These are phyloP conservation scores for Apiospora arundinis DNA, from an alignment of 2,329 filamentous ascomycete species.

Conservation along the genomic window DNA sequence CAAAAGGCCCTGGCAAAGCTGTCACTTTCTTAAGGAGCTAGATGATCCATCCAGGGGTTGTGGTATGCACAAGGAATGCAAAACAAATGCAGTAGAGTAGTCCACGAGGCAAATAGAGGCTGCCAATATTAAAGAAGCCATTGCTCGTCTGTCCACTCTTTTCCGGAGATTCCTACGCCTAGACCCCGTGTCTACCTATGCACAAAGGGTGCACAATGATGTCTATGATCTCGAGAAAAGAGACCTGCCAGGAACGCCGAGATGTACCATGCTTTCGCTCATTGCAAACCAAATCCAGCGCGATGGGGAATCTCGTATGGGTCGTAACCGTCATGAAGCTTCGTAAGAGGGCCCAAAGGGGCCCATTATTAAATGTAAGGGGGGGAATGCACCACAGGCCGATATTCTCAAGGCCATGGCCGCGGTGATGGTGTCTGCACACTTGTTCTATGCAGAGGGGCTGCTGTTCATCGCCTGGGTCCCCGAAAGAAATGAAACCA, in stretches of 20 bases:
- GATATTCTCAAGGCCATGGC: neutral
- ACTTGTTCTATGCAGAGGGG: neutral
- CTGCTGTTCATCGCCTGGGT: neutral
- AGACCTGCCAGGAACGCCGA: conserved; percentile 21
- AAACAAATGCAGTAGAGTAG: conserved; percentile 9
- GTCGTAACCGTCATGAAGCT: conserved; percentile 38
- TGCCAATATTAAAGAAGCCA: conserved; percentile 20
- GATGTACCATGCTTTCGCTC: conserved; percentile 17
- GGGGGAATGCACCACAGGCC: neutral
- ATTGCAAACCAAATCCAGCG: conserved; percentile 21
- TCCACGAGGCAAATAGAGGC: neutral
- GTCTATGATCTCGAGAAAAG: conserved; percentile 18
- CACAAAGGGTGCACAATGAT: conserved; percentile 1
- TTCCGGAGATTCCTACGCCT: conserved; percentile 12
- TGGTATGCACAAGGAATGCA: neutral
- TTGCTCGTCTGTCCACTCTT: conserved; percentile 1
- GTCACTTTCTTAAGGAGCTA: neutral
- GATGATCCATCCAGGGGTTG: neutral
- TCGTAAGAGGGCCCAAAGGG: conserved; percentile 32
- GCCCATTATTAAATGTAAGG: conserved; percentile 28
- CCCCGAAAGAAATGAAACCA: neutral
- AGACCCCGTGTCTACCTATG: conserved; percentile 12
- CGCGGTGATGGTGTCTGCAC: neutral
- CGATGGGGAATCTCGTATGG: conserved; percentile 16
- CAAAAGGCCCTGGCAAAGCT: conserved; percentile 12